A percentile compares a stretch with the other conserved stretches of the same genome.
Evolutionary conservation across 441 rosid species (phyloP).

Genomic region (Rhodomyrtus psidioides): DNA sequence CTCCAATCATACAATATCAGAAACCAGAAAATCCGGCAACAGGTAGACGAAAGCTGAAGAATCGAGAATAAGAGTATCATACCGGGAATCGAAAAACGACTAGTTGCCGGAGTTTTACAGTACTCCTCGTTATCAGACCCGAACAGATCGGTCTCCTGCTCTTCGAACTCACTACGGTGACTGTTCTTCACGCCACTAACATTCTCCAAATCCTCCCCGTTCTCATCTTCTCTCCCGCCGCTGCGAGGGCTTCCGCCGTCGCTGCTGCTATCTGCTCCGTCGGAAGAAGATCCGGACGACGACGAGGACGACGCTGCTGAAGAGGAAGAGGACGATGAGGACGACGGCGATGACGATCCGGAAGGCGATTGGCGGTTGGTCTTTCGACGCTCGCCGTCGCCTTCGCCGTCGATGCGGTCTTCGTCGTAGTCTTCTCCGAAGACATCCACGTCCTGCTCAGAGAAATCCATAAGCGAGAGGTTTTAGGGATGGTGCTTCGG

Average conservation of each 20-base stretch:
- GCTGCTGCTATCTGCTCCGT: slow-evolving; percentile 20
- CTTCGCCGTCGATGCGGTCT: slow-evolving; percentile 3
- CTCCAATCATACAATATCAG: neutral
- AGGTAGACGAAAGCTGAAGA: neutral
- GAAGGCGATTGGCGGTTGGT: slow-evolving; percentile 27
- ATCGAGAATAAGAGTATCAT: neutral
- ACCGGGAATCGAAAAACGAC: slow-evolving; percentile 62
- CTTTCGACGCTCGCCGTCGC: slow-evolving; percentile 8
- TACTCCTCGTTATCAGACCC: slow-evolving; percentile 83
- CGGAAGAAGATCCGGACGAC: slow-evolving; percentile 38
- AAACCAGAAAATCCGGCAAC: neutral
- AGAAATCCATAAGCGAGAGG: slow-evolving; percentile 29
- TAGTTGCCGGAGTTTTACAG: slow-evolving; percentile 52
- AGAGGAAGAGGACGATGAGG: slow-evolving; percentile 23
- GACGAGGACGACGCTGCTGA: slow-evolving; percentile 53
- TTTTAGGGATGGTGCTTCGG: neutral
- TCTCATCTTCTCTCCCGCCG: slow-evolving; percentile 30
- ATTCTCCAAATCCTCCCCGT: slow-evolving; percentile 36
- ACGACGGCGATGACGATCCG: slow-evolving; percentile 36
- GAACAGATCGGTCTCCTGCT: slow-evolving; percentile 47
- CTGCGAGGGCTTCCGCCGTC: slow-evolving; percentile 48
- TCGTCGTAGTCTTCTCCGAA: slow-evolving; percentile 50
- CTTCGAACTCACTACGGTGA: slow-evolving; percentile 18
- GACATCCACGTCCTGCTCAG: slow-evolving; percentile 40
- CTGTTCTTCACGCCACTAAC: slow-evolving; percentile 14